Conservation (phyloP, 164 flowering plant genomes). For the Aristolochia californica region DNA sequence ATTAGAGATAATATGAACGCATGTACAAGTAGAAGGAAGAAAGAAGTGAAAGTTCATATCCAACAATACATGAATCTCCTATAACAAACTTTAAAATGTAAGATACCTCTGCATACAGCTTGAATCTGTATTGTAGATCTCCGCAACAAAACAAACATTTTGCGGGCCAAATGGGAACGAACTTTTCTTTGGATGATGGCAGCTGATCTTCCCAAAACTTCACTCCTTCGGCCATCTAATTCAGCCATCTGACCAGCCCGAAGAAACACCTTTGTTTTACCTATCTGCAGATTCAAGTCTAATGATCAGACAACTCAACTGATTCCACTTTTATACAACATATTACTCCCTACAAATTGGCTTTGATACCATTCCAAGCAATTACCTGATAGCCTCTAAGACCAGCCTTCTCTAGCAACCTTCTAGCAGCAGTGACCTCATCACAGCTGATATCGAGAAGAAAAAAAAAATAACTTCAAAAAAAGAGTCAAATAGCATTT, state of each 20-base stretch:
- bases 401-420: conserved; percentile 64
- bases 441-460: conserved; percentile 35
- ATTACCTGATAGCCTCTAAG: conserved; percentile 90
- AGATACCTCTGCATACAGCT: conserved; percentile 85
- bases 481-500: conserved; percentile 1
- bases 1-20: neutral
- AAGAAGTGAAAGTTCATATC: too few species aligned
- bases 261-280: conserved; percentile 92
- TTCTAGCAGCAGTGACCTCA: conserved; percentile 70
- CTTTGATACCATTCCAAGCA: too few species aligned
- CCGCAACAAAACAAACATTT: conserved; percentile 43
- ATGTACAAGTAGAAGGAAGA: too few species aligned
- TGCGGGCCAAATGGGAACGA: conserved; percentile 68
- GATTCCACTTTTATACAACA: neutral
- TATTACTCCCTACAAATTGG: neutral
- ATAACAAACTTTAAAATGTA: neutral
- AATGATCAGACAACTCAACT: neutral
- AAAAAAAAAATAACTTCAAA: conserved; percentile 1
- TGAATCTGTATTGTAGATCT: conserved; percentile 54
- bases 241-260: conserved; percentile 99
- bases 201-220: conserved; percentile 86
- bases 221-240: conserved; percentile 74
- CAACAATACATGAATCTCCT: neutral
- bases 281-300: conserved; percentile 49
- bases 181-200: conserved; percentile 85